These are phyloP conservation scores for Daldinia eschscholtzii DNA, from an alignment of 2,329 filamentous ascomycete species.

Conservation along the genomic window DNA sequence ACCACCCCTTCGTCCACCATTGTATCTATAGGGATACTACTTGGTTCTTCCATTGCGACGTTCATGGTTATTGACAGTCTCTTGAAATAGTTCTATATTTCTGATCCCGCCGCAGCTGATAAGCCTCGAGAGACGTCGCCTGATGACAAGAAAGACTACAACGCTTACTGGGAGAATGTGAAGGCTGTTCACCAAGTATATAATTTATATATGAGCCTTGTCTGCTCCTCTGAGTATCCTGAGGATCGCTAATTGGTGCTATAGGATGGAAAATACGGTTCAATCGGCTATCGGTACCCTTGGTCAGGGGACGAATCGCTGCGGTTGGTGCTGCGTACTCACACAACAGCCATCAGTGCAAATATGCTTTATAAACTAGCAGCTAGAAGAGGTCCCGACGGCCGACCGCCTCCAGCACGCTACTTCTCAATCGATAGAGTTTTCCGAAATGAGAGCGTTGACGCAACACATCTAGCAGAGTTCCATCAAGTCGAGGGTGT, in stretches of 20 bases:
- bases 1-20: background rate
- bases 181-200: slow-evolving; percentile 80
- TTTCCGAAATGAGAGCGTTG: slow-evolving; percentile 95
- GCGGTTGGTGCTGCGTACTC: slow-evolving; percentile 90
- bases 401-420: slow-evolving; percentile 75
- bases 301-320: slow-evolving; percentile 90
- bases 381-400: slow-evolving; percentile 79
- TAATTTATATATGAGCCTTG: background rate
- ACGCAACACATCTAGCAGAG: slow-evolving; percentile 95
- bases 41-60: background rate
- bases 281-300: slow-evolving; percentile 95
- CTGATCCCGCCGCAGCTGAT: slow-evolving; percentile 84
- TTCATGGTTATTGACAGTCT: slow-evolving; percentile 17
- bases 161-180: slow-evolving; percentile 89
- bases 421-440: slow-evolving; percentile 99
- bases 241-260: slow-evolving; percentile 11
- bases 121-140: slow-evolving; percentile 69
- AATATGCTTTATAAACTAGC: slow-evolving; percentile 93
- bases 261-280: slow-evolving; percentile 85
- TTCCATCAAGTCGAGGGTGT: slow-evolving; percentile 99
- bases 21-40: background rate
- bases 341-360: slow-evolving; percentile 93
- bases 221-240: background rate
- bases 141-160: slow-evolving; percentile 75
- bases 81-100: slow-evolving; percentile 80